Evolutionary conservation across 1,284 basidiomycete species (phyloP), one percentile per base, ranked within the genome.

Genomic region (Erythrobasidium hasegawianum): DNA sequence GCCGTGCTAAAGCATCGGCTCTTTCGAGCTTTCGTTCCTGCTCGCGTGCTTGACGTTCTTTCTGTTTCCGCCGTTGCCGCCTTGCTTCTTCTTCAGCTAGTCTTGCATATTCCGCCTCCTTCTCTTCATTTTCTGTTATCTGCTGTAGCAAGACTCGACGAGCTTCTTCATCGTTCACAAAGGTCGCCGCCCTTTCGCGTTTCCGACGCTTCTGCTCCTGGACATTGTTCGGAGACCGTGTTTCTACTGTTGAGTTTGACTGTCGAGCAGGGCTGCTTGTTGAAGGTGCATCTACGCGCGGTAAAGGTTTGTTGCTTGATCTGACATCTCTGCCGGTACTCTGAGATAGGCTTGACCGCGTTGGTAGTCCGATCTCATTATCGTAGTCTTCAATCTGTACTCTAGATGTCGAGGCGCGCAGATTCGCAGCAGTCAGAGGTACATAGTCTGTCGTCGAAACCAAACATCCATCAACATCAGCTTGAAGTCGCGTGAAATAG

Each of bases 351-450:
- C 59, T 39, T 18, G 45, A 47, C 14, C 22, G n/a, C 45, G 45
- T 53, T 20, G 59, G 16, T 53, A 53, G 59, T 38, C 41, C 59
- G 33, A 43, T 16, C 22, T 18, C 20, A 41, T 27, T 20, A 52
- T 38, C 47, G 38, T 18, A 18, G 33, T 43, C n/a, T 39, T 33
- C n/a, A 29, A 52, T 49, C 39, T 55, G 50, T 41, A 55, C 14
- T 45, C 39, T 45, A 26, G 53, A 56, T 27, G 61, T 57, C 40
- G 61, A 64, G 22, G 61, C 61, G 11, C 52, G 61, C 18, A 64
- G 20, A 40, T 64, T 64, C n/a, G 52, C 61, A 20, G 18, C 61
- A 27, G 61, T 64, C 18, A 64, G 54, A 2, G 52, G 61, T 49
- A 43, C 61, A 49, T 64, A 64, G 61, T 56, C 41, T 41, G 33